These are phyloP conservation scores for Stipa capillata DNA, from an alignment of 176 grass and related monocot genomes.

Conservation along the genomic window DNA sequence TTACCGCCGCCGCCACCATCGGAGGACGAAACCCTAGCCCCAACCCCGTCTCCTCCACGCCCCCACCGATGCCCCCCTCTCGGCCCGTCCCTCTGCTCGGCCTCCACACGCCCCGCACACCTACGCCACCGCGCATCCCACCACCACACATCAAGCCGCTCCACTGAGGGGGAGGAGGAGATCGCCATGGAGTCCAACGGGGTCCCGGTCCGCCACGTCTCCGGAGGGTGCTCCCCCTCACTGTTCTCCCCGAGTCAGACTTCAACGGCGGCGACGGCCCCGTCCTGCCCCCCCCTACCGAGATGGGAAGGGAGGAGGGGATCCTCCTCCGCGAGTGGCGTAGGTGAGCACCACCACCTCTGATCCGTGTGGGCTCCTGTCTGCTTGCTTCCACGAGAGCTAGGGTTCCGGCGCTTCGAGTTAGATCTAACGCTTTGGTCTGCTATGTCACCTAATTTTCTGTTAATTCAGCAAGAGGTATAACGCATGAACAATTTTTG, in stretches of 20 bases:
- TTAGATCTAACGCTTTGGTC: conserved; percentile 6
- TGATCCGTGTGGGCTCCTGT: not conserved
- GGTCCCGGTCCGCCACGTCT: conserved; percentile 25
- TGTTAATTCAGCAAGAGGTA: not conserved
- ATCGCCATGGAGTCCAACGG: conserved; percentile 18
- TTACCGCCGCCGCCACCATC: too few species aligned
- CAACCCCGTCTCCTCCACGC: too few species aligned
- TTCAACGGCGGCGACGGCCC: conserved; percentile 32
- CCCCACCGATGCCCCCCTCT: too few species aligned
- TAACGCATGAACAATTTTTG: not conserved
- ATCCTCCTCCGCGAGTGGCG: conserved; percentile 63
- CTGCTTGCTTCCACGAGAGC: not conserved
- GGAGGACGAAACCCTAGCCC: too few species aligned
- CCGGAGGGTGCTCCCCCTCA: conserved; percentile 26
- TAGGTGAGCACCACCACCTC: conserved; percentile 32
- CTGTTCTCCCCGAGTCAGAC: conserved; percentile 39
- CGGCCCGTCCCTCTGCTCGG: too few species aligned
- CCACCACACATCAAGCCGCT: too few species aligned
- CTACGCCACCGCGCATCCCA: too few species aligned
- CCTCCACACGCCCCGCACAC: too few species aligned
- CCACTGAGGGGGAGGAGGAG: conserved; percentile 42
- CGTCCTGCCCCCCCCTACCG: conserved; percentile 41
- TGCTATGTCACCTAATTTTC: not conserved
- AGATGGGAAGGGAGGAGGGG: conserved; percentile 62
- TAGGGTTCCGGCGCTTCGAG: not conserved